Conservation (phyloP, 2,329 filamentous ascomycete genomes). For the Colletotrichum sp. region DNA sequence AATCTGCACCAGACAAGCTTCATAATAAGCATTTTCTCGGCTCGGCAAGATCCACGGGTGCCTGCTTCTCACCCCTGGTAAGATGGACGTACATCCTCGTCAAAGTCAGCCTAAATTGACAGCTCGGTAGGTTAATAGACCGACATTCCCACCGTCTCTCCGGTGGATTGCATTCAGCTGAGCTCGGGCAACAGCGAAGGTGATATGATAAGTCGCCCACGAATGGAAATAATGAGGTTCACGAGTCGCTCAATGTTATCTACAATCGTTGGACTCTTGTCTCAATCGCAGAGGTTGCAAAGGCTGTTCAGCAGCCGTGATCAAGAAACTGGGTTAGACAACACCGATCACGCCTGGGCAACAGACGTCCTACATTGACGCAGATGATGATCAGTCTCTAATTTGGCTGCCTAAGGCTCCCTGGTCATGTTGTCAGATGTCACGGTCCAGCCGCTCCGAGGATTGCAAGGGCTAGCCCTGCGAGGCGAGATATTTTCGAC, state of each 20-base stretch:
- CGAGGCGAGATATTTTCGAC: neutral
- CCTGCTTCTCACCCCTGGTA: neutral
- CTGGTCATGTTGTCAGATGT: neutral
- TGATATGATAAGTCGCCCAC: fast-evolving
- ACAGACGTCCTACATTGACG: fast-evolving
- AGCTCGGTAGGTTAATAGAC: neutral
- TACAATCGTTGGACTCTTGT: fast-evolving
- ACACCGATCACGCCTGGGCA: fast-evolving
- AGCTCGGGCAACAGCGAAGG: fast-evolving
- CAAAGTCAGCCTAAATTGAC: neutral
- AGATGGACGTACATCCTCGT: no score
- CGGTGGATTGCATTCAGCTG: fast-evolving
- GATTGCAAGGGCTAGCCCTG: neutral
- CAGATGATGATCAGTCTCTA: neutral
- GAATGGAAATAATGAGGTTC: no score
- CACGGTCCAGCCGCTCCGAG: neutral
- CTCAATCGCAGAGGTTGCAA: neutral
- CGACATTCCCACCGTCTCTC: neutral
- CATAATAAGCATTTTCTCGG: neutral
- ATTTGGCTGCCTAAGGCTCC: neutral
- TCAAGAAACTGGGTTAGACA: fast-evolving
- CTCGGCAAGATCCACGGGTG: neutral
- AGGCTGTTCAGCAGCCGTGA: fast-evolving
- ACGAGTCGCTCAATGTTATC: neutral
- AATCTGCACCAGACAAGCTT: neutral